Evolutionary conservation across 805 yeast genomes (phyloP), one percentile per base, ranked within the genome.

Genomic region (Myxozyma melibiosi): DNA sequence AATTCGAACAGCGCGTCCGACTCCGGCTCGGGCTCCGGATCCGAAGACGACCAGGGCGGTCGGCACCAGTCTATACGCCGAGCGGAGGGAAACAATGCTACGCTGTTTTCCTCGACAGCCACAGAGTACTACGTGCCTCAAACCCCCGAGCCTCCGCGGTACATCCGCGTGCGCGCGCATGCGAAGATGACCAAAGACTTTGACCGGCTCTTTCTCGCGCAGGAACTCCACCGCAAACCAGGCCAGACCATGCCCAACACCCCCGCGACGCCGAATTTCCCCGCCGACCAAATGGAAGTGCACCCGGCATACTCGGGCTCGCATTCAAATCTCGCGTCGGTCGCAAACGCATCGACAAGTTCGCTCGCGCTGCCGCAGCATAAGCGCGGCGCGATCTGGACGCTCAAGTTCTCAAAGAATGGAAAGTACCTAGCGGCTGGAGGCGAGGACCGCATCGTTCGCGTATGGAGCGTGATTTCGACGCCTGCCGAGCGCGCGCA

Each of bases 341-440:
- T 37, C 41, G 56, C 37, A 20, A 30, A 60, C 31, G 44, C 42
- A 24, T 55, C 58, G 14, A 47, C 33, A 22, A 30, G 56, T 16
- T 50, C 57, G 33, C 58, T 55, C 54, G 24, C 48, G 9, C 47
- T 37, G 27, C 63, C 67, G 62, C 30, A 43, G 42, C 62, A 66
- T 20, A 56, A 53, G 30, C 46, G 56, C 25, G 71, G 73, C 43
- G 87, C 94, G 13, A 77, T 88, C n/a, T 88, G 90, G 80, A 80
- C 82, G 8, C 75, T 86, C 74, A 80, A 82, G 65, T 91, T 91
- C 71, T 84, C 88, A 55, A 71, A 71, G 11, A 96, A 91, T 71
- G 97, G 97, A 9, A 84, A 82, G 70, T 89, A 78, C 68, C 71
- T 91, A 65, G 96, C 96, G 0, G 81, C 87, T 1, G 96, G 92